Conservation (phyloP, 371 early-diverging fungal species). For the Capillidium heterosporum region DNA sequence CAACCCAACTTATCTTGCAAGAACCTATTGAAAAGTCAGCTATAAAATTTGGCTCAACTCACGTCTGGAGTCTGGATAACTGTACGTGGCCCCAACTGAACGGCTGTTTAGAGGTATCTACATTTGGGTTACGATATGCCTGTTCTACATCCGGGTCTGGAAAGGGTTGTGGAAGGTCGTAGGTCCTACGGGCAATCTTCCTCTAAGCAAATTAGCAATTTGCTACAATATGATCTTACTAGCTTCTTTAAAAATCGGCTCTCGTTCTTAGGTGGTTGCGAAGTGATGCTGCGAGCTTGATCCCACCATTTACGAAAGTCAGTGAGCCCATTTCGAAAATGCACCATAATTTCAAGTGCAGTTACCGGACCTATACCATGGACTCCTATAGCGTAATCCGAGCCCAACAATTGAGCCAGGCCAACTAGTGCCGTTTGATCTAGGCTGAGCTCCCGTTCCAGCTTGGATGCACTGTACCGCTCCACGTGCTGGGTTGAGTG, state of each 20-base stretch:
- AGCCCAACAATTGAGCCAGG: constrained; percentile 83
- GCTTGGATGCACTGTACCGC: constrained; percentile 41
- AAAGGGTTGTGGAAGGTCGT: constrained; percentile 43
- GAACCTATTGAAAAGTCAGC: constrained; percentile 8
- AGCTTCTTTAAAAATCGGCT: constrained; percentile 33
- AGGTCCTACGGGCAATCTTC: constrained; percentile 23
- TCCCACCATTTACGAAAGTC: constrained; percentile 45
- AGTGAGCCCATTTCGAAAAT: constrained; percentile 30
- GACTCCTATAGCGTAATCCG: constrained; percentile 96
- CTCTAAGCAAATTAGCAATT: constrained; percentile 12
- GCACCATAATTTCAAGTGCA: constrained; percentile 71
- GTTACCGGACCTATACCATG: constrained; percentile 86
- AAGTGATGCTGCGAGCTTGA: constrained; percentile 13
- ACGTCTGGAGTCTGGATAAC: constrained; percentile 48
- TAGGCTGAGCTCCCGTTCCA: constrained; percentile 51
- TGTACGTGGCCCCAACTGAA: constrained; percentile 82
- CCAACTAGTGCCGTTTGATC: constrained; percentile 55
- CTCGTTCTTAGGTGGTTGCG: constrained; percentile 27
- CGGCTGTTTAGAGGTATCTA: constrained; percentile 37
- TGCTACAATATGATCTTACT: constrained; percentile 9
- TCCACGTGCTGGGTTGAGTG: constrained; percentile 74
- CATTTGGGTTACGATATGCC: constrained; percentile 66
- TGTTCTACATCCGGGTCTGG: constrained; percentile 55
- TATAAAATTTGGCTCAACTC: background rate
- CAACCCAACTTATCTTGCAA: constrained; percentile 22